Conservation (phyloP, 352 stramenopile genomes). For the Phytophthora aleatoria region DNA sequence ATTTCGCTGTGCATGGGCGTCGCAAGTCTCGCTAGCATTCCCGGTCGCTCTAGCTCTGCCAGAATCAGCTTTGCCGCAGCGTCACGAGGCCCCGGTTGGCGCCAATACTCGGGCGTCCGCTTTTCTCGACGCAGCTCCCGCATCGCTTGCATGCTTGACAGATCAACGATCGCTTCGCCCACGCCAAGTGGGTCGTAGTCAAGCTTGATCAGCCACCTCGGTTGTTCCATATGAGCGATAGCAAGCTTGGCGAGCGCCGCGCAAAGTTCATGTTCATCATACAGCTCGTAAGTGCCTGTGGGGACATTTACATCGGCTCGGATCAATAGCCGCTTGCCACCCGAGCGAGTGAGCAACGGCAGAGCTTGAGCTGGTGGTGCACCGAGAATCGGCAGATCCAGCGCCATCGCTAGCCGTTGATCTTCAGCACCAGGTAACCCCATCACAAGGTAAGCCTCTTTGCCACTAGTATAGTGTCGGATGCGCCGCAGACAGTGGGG, state of each 20-base stretch:
- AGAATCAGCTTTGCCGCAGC: slow-evolving; percentile 59
- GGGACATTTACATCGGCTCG: slow-evolving; percentile 88
- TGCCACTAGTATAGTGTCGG: slow-evolving; percentile 51
- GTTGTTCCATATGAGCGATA: slow-evolving; percentile 80
- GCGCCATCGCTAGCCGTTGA: slow-evolving; percentile 71
- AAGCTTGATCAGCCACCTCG: slow-evolving; percentile 80
- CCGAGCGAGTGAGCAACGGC: slow-evolving; percentile 77
- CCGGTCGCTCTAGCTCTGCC: slow-evolving; percentile 56
- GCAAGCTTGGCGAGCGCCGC: slow-evolving; percentile 87
- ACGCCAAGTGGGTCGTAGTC: slow-evolving; percentile 78
- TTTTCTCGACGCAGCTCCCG: slow-evolving; percentile 68
- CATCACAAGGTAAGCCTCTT: slow-evolving; percentile 82
- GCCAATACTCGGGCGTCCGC: slow-evolving; percentile 68
- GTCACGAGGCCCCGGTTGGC: slow-evolving; percentile 67
- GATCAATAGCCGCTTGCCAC: slow-evolving; percentile 82
- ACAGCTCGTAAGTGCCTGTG: slow-evolving; percentile 88
- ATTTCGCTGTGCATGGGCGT: slow-evolving; percentile 45
- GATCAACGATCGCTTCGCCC: slow-evolving; percentile 70
- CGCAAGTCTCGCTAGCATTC: slow-evolving; percentile 34
- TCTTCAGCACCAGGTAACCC: slow-evolving; percentile 80
- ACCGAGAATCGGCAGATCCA: slow-evolving; percentile 83
- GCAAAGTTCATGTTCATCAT: slow-evolving; percentile 87
- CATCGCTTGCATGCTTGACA: slow-evolving; percentile 61
- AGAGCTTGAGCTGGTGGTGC: slow-evolving; percentile 48
- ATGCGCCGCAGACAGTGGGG: slow-evolving; percentile 78